Evolutionary conservation across 495 filamentous ascomycete genomes (phyloP).

Genomic region (Talaromyces trachyspermus): DNA sequence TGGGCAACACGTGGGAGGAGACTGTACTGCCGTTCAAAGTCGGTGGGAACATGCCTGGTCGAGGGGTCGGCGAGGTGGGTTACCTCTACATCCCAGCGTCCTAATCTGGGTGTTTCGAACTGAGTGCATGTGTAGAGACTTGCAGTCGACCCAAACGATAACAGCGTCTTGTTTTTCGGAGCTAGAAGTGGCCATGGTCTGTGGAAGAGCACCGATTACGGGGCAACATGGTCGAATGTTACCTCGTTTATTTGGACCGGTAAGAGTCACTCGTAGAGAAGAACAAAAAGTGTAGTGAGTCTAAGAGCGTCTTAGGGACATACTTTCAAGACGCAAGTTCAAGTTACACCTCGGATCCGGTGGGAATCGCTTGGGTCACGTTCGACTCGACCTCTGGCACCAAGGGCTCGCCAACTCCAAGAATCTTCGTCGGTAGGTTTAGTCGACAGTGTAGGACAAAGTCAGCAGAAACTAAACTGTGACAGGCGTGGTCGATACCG

Average conservation of each 20-base stretch:
- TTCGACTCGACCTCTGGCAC: slow-evolving; percentile 46
- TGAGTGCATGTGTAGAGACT: not conserved
- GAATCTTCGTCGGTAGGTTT: slow-evolving; percentile 43
- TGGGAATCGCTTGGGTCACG: slow-evolving; percentile 48
- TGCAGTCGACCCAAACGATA: slow-evolving; percentile 26
- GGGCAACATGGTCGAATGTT: slow-evolving; percentile 50
- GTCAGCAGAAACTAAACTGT: not conserved
- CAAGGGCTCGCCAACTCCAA: slow-evolving; percentile 40
- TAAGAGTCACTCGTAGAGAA: slow-evolving; percentile 10
- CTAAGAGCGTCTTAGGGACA: slow-evolving; percentile 17
- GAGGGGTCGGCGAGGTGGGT: slow-evolving; percentile 45
- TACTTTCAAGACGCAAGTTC: slow-evolving; percentile 35
- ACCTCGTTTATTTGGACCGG: slow-evolving; percentile 46
- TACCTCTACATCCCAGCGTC: not conserved
- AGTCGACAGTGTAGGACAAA: too few species aligned
- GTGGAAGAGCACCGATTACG: slow-evolving; percentile 53
- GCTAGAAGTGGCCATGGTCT: slow-evolving; percentile 55
- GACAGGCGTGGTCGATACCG: slow-evolving; percentile 38
- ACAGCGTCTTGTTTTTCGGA: slow-evolving; percentile 49
- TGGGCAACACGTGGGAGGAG: slow-evolving; percentile 41
- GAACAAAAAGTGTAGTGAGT: not conserved
- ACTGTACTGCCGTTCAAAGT: slow-evolving; percentile 49
- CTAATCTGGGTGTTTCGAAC: not conserved
- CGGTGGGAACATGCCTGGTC: slow-evolving; percentile 59
- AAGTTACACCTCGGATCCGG: slow-evolving; percentile 40